These are phyloP conservation scores for Penicillium alfredii DNA, from an alignment of 495 filamentous ascomycete genomes.

Conservation along the genomic window DNA sequence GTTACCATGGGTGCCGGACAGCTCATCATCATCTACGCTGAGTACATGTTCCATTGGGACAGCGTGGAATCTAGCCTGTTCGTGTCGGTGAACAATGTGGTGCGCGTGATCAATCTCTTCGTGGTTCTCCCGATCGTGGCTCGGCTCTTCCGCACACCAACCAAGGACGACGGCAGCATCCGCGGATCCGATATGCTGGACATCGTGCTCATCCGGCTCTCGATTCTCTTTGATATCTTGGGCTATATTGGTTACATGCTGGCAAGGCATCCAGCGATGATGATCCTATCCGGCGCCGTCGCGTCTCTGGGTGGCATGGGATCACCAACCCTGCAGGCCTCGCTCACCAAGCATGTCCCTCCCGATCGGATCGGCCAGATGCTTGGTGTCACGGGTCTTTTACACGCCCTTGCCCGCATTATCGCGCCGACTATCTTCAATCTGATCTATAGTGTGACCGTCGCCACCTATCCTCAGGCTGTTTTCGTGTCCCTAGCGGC, in stretches of 20 bases:
- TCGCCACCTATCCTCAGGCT: slow-evolving; percentile 68
- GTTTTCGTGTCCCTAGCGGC: slow-evolving; percentile 70
- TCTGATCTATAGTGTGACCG: slow-evolving; percentile 75
- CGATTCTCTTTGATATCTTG: slow-evolving; percentile 69
- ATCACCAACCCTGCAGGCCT: slow-evolving; percentile 71
- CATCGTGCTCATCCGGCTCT: slow-evolving; percentile 65
- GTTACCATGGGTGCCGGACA: slow-evolving; percentile 74
- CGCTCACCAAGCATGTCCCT: slow-evolving; percentile 87
- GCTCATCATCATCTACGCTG: slow-evolving; percentile 73
- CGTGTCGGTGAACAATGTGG: slow-evolving; percentile 66
- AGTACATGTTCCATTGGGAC: slow-evolving; percentile 74
- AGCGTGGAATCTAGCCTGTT: slow-evolving; percentile 71
- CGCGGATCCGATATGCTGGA: slow-evolving; percentile 76
- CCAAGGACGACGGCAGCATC: slow-evolving; percentile 38
- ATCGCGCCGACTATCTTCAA: slow-evolving; percentile 77
- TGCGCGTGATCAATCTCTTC: slow-evolving; percentile 68
- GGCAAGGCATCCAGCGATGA: slow-evolving; percentile 46
- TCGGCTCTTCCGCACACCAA: slow-evolving; percentile 56
- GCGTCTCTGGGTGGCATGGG: slow-evolving; percentile 78
- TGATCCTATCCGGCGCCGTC: slow-evolving; percentile 62
- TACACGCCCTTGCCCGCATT: slow-evolving; percentile 78
- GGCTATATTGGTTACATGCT: slow-evolving; percentile 72
- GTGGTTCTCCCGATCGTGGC: slow-evolving; percentile 67
- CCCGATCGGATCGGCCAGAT: slow-evolving; percentile 73
- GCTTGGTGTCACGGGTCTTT: slow-evolving; percentile 76